These are phyloP conservation scores for Sclerotinia borealis DNA, from an alignment of 2,329 filamentous ascomycete genomes.

Conservation along the genomic window DNA sequence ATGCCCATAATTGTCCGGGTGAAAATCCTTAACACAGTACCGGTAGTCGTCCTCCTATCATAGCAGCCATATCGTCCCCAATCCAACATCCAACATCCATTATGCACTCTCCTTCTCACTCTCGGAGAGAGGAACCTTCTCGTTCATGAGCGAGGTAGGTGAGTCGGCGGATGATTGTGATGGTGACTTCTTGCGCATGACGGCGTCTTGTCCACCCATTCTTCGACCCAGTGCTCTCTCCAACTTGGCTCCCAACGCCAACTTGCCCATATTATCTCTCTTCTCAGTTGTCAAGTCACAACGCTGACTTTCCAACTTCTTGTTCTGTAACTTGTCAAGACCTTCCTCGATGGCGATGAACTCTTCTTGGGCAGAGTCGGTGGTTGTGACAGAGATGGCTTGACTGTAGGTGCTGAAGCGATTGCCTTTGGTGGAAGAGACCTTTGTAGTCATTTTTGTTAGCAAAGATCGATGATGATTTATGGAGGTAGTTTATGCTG, in stretches of 20 bases:
- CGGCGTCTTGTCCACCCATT: constrained; percentile 66
- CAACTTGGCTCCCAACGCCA: constrained; percentile 68
- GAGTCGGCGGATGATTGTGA: constrained; percentile 1
- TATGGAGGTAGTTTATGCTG: neutral
- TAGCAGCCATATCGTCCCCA: neutral
- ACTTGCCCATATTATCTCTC: constrained; percentile 61
- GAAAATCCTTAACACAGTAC: neutral
- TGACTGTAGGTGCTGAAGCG: constrained; percentile 48
- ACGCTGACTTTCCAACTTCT: constrained; percentile 59
- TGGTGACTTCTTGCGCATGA: constrained; percentile 42
- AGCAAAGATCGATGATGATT: constrained; percentile 7
- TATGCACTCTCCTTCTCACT: constrained; percentile 2
- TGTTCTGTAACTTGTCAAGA: constrained; percentile 63
- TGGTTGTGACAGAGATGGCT: constrained; percentile 34
- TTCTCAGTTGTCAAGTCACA: constrained; percentile 61
- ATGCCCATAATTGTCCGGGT: constrained; percentile 10
- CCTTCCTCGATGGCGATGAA: constrained; percentile 60
- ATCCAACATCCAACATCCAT: neutral
- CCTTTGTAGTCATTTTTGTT: constrained; percentile 38
- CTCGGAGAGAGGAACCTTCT: neutral
- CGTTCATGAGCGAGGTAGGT: neutral
- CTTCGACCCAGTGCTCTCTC: constrained; percentile 62
- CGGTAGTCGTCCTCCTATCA: neutral
- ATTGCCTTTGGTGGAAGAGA: constrained; percentile 41
- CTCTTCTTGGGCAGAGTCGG: constrained; percentile 32